These are phyloP conservation scores for Chaetomium olivaceum DNA, from an alignment of 2,329 filamentous ascomycete genomes.

Conservation along the genomic window DNA sequence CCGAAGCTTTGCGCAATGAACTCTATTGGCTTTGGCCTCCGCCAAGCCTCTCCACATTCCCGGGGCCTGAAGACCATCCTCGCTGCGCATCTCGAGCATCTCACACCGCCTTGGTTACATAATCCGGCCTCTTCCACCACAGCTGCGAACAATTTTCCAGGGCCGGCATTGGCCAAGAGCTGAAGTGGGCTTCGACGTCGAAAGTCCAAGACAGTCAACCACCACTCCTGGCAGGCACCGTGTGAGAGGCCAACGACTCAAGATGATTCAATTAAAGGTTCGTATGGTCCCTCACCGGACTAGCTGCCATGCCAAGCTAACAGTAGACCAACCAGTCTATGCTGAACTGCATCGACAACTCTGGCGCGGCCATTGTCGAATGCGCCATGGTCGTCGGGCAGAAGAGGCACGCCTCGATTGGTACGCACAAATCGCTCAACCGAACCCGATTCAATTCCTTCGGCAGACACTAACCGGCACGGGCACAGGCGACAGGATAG, in stretches of 20 bases:
- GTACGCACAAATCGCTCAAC: conserved; percentile 52
- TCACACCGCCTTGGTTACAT: conserved; percentile 23
- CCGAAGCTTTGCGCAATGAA: conserved; percentile 25
- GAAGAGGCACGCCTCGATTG: conserved; percentile 84
- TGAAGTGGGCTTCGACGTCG: conserved; percentile 16
- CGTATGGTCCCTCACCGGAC: not conserved
- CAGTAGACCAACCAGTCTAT: conserved; percentile 67
- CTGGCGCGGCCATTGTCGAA: conserved; percentile 94
- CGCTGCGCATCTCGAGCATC: conserved; percentile 9
- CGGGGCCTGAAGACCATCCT: conserved; percentile 9
- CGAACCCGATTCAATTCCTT: not conserved
- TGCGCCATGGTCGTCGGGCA: conserved; percentile 91
- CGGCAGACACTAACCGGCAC: not conserved
- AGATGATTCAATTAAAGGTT: conserved; percentile 92
- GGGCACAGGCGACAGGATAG: conserved; percentile 81
- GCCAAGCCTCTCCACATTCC: conserved; percentile 10
- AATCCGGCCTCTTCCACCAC: conserved; percentile 16
- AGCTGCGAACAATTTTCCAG: conserved; percentile 31
- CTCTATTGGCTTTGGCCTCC: conserved; percentile 21
- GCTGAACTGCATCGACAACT: conserved; percentile 99
- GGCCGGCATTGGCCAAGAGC: conserved; percentile 18
- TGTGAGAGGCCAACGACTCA: conserved; percentile 42
- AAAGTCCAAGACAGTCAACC: conserved; percentile 6
- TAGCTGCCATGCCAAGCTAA: conserved; percentile 7
- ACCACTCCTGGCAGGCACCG: conserved; percentile 23